A percentile compares a stretch with the other conserved stretches of the same genome.
Evolutionary conservation across 2,329 filamentous ascomycete genomes (phyloP).

Genomic region (Endocalyx cinctus): DNA sequence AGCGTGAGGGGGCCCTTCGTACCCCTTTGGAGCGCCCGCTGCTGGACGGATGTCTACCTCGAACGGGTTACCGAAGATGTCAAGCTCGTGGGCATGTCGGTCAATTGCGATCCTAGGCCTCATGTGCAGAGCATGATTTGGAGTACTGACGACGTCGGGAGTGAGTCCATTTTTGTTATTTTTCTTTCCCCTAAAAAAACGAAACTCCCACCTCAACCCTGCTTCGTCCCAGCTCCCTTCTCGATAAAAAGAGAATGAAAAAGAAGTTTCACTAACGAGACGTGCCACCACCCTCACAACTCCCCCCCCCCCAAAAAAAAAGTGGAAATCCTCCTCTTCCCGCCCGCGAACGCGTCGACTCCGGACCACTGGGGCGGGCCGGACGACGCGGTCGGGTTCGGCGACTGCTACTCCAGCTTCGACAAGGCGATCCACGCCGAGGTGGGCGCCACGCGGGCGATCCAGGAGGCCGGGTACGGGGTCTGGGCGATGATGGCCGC

Average conservation of each 20-base stretch:
- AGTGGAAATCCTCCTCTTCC: conserved; percentile 30
- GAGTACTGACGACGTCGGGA: conserved; percentile 34
- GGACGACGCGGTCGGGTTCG: conserved; percentile 22
- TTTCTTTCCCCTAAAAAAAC: no score
- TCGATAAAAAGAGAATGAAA: no score
- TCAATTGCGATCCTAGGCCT: conserved; percentile 29
- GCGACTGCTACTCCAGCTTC: conserved; percentile 24
- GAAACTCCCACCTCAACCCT: no score
- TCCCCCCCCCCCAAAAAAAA: no score
- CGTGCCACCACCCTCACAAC: no score
- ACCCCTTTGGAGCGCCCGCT: conserved; percentile 28
- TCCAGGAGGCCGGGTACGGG: conserved; percentile 26
- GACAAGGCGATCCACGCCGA: conserved; percentile 26
- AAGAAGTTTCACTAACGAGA: no score
- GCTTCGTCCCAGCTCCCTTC: no score
- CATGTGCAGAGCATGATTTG: conserved; percentile 35
- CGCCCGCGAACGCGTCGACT: conserved; percentile 12
- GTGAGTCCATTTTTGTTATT: no score
- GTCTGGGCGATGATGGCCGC: conserved; percentile 30
- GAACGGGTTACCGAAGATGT: conserved; percentile 22
- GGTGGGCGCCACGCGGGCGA: conserved; percentile 24
- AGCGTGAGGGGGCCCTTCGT: conserved; percentile 33
- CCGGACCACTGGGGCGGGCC: conserved; percentile 19
- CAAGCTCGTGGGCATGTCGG: conserved; percentile 33
- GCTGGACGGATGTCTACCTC: conserved; percentile 33